A percentile compares a stretch with the other conserved stretches of the same genome.
phyloP scores from a whole-genome alignment of 1,284 basidiomycete genomes.

The Malassezia arunalokei region DNA sequence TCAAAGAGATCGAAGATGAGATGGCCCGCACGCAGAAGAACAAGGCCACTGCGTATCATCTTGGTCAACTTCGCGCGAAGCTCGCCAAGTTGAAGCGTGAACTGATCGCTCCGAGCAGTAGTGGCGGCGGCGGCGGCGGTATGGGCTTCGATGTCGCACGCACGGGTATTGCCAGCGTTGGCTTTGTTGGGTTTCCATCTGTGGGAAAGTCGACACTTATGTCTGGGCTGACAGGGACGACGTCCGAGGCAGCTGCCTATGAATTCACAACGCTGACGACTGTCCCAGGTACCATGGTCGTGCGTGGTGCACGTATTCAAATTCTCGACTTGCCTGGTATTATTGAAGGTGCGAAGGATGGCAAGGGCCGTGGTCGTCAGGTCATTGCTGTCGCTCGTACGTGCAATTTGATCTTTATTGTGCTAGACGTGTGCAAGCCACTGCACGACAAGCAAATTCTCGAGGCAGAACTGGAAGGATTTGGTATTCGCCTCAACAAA shows the following conservation, averaged over 20 bases:
- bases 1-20: conserved; percentile 46
- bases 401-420: conserved; percentile 96
- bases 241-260: conserved; percentile 93
- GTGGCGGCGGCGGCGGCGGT: conserved; percentile 64
- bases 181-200: conserved; percentile 50
- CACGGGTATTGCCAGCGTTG: conserved; percentile 88
- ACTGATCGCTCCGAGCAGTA: conserved; percentile 67
- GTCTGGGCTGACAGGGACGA: conserved; percentile 94
- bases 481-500: conserved; percentile 93
- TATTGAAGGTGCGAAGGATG: conserved; percentile 97
- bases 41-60: conserved; percentile 66
- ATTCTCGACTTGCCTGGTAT: conserved; percentile 67
- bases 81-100: conserved; percentile 92
- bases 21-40: conserved; percentile 63
- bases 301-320: conserved; percentile 71
- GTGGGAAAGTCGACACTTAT: conserved; percentile 70
- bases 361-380: conserved; percentile 92
- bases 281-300: conserved; percentile 87
- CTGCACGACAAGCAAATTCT: conserved; percentile 82
- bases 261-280: conserved; percentile 75
- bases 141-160: conserved; percentile 78
- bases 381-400: conserved; percentile 86
- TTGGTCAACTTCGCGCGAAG: conserved; percentile 95
- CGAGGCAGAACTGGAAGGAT: conserved; percentile 84
- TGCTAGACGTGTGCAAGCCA: conserved; percentile 93